Evolutionary conservation across 2,329 filamentous ascomycete species (phyloP), one percentile per base, ranked within the genome.

Genomic region (Aspergillus clavatus): DNA sequence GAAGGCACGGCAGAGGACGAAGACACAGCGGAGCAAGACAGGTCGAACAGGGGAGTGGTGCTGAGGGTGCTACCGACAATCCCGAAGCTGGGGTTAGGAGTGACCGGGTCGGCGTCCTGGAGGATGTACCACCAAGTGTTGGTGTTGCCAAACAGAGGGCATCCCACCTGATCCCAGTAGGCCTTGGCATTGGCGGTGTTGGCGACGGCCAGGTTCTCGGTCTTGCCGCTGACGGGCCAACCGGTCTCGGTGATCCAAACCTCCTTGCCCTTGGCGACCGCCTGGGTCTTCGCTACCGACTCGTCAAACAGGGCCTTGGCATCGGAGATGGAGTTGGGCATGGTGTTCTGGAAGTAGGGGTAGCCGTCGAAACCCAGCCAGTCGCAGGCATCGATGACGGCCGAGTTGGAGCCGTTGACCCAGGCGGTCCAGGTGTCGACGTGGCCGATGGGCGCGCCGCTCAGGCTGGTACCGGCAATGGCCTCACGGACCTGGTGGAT

Each of bases 191-290:
- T 90, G 42, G 76, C 71, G 24, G 71, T 51, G 27, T 74, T 82
- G 5, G 89, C 75, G 7, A 84, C 76, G 31, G 81, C 87, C 39
- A 79, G 63, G 55, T 82, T 82, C 50, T 77, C 70, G 1, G 72
- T 76, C 53, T 78, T 71, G 45, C 89, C 89, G 58, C 76, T 81
- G 42, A 89, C 81, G 39, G 89, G 89, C 81, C 87, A 93, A 53
- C 89, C 89, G 12, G 88, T 93, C 77, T 95, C 89, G 22, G 89
- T 93, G 51, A 94, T 78, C 87, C 87, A 93, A 56, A 94, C 79
- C 14, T 79, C 74, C 76, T 89, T 91, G 61, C 79, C 80, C 27
- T 76, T 72, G 27, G 80, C 76, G 36, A 74, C 82, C 12, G 63
- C 68, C 51, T 77, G 67, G 26, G 85, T 87, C 47, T 77, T 74